Evolutionary conservation across 306 rosid species (phyloP), one percentile per base, ranked within the genome.

Genomic region (Spatholobus suberectus): DNA sequence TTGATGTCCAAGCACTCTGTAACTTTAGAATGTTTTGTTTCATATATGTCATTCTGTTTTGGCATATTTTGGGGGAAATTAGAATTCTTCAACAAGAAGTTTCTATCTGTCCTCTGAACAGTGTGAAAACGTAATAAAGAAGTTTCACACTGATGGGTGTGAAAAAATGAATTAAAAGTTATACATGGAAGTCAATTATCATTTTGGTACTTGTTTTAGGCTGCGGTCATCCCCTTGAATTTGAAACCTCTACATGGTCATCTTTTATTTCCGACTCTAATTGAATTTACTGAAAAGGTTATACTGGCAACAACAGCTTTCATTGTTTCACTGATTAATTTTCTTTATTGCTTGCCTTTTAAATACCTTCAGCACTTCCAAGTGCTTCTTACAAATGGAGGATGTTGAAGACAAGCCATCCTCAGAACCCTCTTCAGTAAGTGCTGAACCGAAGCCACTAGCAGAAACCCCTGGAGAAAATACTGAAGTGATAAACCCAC

Each of bases 311-410:
- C 20, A n/a, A 26, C 14, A n/a, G 47, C 27, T 15, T 41, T 41
- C 35, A 69, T 3, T 49, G 71, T 68, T 58, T 37, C 15, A 15
- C 41, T 32, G 40, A 44, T 54, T 74, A 52, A 63, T 82, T 74
- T 78, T 81, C 35, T 76, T 75, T 43, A 8, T 55, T 52, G 13
- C 58, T 73, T 85, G 59, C 70, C 63, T 41, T 59, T 41, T 29
- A 90, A 89, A 77, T 65, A 63, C 37, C 70, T 54, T 32, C 38
- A 47, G 87, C 82, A 34, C 73, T 73, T 79, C 78, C 49, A 54
- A 41, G 73, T 68, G 66, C 37, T 13, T 81, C 69, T 73, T 41
- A 38, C 81, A 49, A 77, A 93, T 93, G 98, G 98, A 89, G 85
- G 86, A 78, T 61, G 83, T 75, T 65, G 87, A 88, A 55, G 82